Percentiles rank a stretch among this genome's conserved stretches.
phyloP scores from a whole-genome alignment of 768 basidiomycete genomes.

The Galerina sulciceps region DNA sequence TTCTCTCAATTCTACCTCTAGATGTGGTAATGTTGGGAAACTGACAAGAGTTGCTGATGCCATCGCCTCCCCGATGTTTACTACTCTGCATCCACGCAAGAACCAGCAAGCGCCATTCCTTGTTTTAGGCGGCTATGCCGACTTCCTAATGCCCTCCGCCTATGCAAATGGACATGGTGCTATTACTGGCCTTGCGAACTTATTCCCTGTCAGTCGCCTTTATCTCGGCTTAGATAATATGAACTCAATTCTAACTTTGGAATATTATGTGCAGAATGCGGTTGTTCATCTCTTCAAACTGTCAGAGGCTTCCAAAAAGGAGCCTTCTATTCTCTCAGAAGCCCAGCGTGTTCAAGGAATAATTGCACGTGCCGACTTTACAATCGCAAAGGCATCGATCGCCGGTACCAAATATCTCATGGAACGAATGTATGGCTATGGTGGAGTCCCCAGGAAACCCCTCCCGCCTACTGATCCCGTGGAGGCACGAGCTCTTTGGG shows the following conservation, averaged over 20 bases:
- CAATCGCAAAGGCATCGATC: slow-evolving; percentile 77
- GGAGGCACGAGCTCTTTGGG: slow-evolving; percentile 67
- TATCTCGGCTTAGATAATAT: slow-evolving; percentile 1
- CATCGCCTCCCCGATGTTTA: slow-evolving; percentile 62
- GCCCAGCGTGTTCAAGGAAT: slow-evolving; percentile 81
- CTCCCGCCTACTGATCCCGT: slow-evolving; percentile 65
- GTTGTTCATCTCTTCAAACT: slow-evolving; percentile 65
- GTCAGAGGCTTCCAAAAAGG: slow-evolving; percentile 56
- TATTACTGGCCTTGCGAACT: slow-evolving; percentile 87
- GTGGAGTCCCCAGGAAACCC: slow-evolving; percentile 79
- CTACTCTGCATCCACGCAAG: slow-evolving; percentile 66
- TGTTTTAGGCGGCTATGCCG: slow-evolving; percentile 84
- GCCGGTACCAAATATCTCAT: slow-evolving; percentile 84
- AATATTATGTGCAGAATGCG: slow-evolving; percentile 47
- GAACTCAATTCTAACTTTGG: neutral
- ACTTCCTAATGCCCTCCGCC: slow-evolving; percentile 78
- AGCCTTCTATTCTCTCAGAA: slow-evolving; percentile 63
- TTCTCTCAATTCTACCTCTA: slow-evolving; percentile 28
- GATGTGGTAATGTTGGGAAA: slow-evolving; percentile 92
- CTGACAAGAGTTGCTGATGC: slow-evolving; percentile 80
- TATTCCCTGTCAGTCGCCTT: slow-evolving; percentile 65
- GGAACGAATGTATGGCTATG: slow-evolving; percentile 78
- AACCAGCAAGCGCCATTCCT: slow-evolving; percentile 72
- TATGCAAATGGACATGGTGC: slow-evolving; percentile 83
- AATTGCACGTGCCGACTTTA: slow-evolving; percentile 79